phyloP scores from a whole-genome alignment of 2,329 filamentous ascomycete species.

The Annulohypoxylon truncatum region DNA sequence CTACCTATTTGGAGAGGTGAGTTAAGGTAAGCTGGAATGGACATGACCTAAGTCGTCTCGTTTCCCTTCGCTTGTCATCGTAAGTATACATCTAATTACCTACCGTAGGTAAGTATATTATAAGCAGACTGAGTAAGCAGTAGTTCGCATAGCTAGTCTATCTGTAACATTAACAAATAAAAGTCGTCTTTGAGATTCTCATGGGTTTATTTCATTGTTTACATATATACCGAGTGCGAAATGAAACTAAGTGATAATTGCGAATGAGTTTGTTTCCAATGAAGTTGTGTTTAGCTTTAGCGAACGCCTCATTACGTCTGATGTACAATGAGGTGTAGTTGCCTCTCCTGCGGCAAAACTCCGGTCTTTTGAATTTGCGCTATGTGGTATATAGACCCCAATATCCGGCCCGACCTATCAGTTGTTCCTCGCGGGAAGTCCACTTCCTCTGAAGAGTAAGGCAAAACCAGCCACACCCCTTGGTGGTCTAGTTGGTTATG shows the following conservation, averaged over 20 bases:
- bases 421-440: slow-evolving; percentile 21
- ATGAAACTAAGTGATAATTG: not conserved
- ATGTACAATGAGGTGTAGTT: not conserved
- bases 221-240: not conserved
- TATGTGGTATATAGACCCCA: not conserved
- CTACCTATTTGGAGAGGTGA: not conserved
- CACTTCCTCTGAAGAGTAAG: not conserved
- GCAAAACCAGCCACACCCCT: slow-evolving; percentile 15
- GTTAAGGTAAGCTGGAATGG: not conserved
- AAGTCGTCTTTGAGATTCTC: not conserved
- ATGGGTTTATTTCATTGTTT: too few relatives aligned
- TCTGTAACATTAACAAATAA: not conserved
- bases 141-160: not conserved
- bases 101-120: not conserved
- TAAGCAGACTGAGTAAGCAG: not conserved
- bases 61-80: not conserved
- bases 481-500: slow-evolving; percentile 43
- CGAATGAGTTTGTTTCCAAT: not conserved
- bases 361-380: not conserved
- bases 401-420: not conserved
- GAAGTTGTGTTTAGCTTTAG: not conserved
- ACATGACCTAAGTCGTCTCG: not conserved
- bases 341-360: not conserved
- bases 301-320: not conserved
- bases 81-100: not conserved